phyloP scores from a whole-genome alignment of 768 basidiomycete species.

The Gymnopilus dilepis region DNA sequence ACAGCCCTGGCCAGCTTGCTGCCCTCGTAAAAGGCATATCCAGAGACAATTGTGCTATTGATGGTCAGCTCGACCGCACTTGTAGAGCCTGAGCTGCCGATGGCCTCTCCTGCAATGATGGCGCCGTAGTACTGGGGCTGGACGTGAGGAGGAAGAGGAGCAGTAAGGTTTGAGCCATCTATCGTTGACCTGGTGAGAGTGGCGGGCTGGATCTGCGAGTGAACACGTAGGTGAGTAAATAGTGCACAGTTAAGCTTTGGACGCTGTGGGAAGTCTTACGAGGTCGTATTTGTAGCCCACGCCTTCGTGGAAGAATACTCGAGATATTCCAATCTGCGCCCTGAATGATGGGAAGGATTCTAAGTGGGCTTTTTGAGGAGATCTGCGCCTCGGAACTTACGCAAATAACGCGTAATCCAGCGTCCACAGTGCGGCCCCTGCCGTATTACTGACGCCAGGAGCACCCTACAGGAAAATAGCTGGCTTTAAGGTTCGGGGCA shows the following conservation, averaged over 20 bases:
- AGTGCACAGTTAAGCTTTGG: background rate
- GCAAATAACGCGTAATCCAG: slow-evolving; percentile 71
- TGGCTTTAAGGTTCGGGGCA: background rate
- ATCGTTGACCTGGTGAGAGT: slow-evolving; percentile 61
- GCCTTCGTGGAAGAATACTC: slow-evolving; percentile 69
- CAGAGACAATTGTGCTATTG: slow-evolving; percentile 52
- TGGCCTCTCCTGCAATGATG: slow-evolving; percentile 62
- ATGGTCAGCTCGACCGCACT: slow-evolving; percentile 55
- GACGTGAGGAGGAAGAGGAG: slow-evolving; percentile 61
- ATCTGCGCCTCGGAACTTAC: slow-evolving; percentile 29
- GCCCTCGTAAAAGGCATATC: slow-evolving; percentile 66
- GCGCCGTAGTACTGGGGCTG: slow-evolving; percentile 75
- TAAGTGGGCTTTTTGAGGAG: background rate
- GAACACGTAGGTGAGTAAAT: background rate
- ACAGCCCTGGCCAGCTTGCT: slow-evolving; percentile 50
- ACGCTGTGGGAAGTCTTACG: slow-evolving; percentile 35
- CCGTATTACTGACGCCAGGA: slow-evolving; percentile 68
- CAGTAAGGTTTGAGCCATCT: slow-evolving; percentile 55
- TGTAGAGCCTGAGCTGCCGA: slow-evolving; percentile 49
- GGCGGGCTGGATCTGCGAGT: slow-evolving; percentile 64
- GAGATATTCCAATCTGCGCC: slow-evolving; percentile 56
- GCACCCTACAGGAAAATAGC: slow-evolving; percentile 40
- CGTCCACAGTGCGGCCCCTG: slow-evolving; percentile 76
- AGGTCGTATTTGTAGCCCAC: slow-evolving; percentile 76
- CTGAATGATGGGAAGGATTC: slow-evolving; percentile 22